Evolutionary conservation across 2,329 filamentous ascomycete genomes (phyloP).

Genomic region (Colletotrichum eremochloae): DNA sequence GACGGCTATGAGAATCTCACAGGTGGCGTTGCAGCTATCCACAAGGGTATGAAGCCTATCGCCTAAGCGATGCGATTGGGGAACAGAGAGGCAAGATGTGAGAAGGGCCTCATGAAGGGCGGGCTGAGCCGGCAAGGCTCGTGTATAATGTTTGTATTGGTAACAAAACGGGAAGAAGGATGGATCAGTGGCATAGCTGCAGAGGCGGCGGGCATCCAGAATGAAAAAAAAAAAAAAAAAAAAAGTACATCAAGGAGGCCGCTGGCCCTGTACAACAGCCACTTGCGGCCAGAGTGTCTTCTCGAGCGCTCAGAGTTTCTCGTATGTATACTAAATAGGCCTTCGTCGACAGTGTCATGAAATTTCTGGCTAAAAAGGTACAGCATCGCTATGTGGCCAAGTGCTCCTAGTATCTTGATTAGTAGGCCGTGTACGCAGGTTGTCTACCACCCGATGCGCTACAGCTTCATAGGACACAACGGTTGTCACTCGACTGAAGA

Average conservation of each 20-base stretch:
- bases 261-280: constrained; percentile 14
- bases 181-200: constrained; percentile 2
- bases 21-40: constrained; percentile 92
- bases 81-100: not conserved
- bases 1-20: constrained; percentile 91
- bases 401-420: not conserved
- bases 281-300: not conserved
- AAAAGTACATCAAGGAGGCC: constrained; percentile 28
- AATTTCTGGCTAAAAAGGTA: not conserved
- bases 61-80: not conserved
- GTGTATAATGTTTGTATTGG: constrained; percentile 35
- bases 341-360: not conserved
- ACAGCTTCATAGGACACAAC: not conserved
- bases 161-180: constrained; percentile 21
- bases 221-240: constrained; percentile 4
- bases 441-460: too few species aligned
- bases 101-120: not conserved
- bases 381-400: not conserved
- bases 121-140: constrained; percentile 13
- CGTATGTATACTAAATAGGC: not conserved
- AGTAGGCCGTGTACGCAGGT: not conserved
- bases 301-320: not conserved
- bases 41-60: constrained; percentile 91
- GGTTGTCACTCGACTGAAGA: not conserved
- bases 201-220: constrained; percentile 10